Evolutionary conservation across 495 filamentous ascomycete species (phyloP).

Genomic region (Penicillium nucicola): DNA sequence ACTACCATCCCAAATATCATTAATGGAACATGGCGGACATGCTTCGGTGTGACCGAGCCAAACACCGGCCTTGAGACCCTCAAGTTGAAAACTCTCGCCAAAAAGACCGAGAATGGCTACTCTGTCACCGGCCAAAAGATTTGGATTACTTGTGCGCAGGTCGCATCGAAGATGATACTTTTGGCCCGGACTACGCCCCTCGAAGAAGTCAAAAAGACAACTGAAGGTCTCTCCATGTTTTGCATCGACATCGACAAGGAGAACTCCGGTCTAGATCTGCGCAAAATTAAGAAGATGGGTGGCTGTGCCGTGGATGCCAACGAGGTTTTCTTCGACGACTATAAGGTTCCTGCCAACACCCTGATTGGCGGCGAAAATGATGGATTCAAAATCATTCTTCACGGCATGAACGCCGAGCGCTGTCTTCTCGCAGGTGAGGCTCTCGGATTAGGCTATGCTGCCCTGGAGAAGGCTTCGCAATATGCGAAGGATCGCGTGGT

Average conservation of each 20-base stretch:
- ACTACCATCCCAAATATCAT: conserved; percentile 67
- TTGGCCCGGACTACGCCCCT: conserved; percentile 70
- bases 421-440: conserved; percentile 76
- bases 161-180: conserved; percentile 73
- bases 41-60: conserved; percentile 65
- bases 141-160: conserved; percentile 79
- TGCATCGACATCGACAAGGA: conserved; percentile 67
- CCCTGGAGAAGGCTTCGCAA: conserved; percentile 58
- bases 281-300: conserved; percentile 78
- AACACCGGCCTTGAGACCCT: conserved; percentile 76
- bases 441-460: conserved; percentile 71
- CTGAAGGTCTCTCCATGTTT: conserved; percentile 70
- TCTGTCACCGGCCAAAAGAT: conserved; percentile 73
- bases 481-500: conserved; percentile 69
- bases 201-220: conserved; percentile 61
- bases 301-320: conserved; percentile 77
- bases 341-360: conserved; percentile 54
- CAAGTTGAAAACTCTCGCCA: conserved; percentile 59
- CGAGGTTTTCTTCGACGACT: conserved; percentile 80
- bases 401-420: conserved; percentile 83
- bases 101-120: conserved; percentile 50
- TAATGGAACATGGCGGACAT: conserved; percentile 62
- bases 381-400: conserved; percentile 74
- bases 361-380: conserved; percentile 67
- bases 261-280: conserved; percentile 56